Evolutionary conservation across 345 rosid genomes (phyloP), one percentile per base, ranked within the genome.

Genomic region (Citrus trifoliata): DNA sequence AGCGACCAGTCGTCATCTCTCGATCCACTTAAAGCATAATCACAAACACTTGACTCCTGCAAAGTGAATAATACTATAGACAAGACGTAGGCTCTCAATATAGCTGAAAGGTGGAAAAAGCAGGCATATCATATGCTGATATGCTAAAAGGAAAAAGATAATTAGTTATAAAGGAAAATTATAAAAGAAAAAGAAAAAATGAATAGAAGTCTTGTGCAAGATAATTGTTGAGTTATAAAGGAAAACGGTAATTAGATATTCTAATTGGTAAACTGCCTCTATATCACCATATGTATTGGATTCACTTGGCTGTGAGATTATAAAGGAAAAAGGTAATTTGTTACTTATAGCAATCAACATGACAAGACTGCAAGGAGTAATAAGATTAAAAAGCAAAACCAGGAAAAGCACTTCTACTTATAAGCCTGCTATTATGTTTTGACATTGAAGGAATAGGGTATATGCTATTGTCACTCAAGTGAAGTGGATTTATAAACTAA

Each of bases 221-320:
- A 37, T 37, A 37, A 37, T 7, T 37, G 10, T 7, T 37, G 40
- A 37, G 40, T 37, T 37, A 37, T 37, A 37, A 37, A 37, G 40
- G 40, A 37, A 37, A 37, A 37, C 1, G 40, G 7, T 37, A 7
- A 37, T 37, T 37, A 37, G 40, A 37, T 37, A 4, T 37, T 37
- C 40, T 37, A 37, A 37, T 82, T 93, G 87, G 70, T 97, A 97
- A 68, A 93, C 97, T 32, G 97, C 98, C 86, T 97, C 99, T 79
- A 97, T 94, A 80, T 97, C 99, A 22, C 98, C 95, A 35, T 35
- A 80, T 4, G 99, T 94, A 81, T 94, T 88, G 53, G 86, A 83
- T 83, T 97, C 99, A 78, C 98, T 93, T 14, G 98, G 98, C 99
- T 97, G 90, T 76, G 82, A 67, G 64, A 76, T 69, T 59, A 65